Conservation (phyloP, 805 yeast species). For the Yueomyces sinensis region DNA sequence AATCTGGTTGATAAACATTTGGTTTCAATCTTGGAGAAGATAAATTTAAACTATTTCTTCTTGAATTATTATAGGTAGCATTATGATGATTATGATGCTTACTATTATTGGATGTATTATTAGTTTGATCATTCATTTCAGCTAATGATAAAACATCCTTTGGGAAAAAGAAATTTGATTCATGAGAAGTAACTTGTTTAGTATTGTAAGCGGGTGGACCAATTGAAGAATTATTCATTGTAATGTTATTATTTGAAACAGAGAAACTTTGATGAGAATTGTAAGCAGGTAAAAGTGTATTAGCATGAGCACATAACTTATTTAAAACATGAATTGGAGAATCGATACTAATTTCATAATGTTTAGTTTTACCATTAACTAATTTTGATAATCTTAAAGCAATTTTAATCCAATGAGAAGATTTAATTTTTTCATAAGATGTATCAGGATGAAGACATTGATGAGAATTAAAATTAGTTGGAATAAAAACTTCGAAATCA, state of each 20-base stretch:
- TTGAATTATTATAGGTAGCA: not conserved
- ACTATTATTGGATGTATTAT: not conserved
- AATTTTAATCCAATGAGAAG: conserved; percentile 90
- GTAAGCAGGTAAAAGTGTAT: conserved; percentile 64
- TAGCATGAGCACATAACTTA: conserved; percentile 64
- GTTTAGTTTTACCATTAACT: conserved; percentile 57
- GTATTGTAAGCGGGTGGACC: not conserved
- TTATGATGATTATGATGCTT: conserved; percentile 10
- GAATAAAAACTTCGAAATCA: conserved; percentile 73
- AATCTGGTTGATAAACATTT: conserved; percentile 43
- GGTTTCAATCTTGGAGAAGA: conserved; percentile 26
- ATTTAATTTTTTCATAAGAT: conserved; percentile 58
- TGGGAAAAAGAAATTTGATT: conserved; percentile 28
- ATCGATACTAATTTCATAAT: conserved; percentile 84
- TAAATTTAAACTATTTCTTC: not conserved
- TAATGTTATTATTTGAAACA: conserved; percentile 1
- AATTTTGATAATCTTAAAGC: conserved; percentile 61
- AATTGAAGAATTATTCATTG: conserved; percentile 2
- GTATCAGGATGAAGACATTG: conserved; percentile 73
- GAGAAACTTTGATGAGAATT: conserved; percentile 18
- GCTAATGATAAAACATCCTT: conserved; percentile 13
- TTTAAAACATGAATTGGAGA: conserved; percentile 80
- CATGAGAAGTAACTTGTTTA: conserved; percentile 10
- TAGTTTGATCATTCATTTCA: not conserved
- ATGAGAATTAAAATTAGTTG: conserved; percentile 45